Evolutionary conservation across 352 stramenopile species (phyloP), one percentile per base, ranked within the genome.

Genomic region (Pythium diclinum): DNA sequence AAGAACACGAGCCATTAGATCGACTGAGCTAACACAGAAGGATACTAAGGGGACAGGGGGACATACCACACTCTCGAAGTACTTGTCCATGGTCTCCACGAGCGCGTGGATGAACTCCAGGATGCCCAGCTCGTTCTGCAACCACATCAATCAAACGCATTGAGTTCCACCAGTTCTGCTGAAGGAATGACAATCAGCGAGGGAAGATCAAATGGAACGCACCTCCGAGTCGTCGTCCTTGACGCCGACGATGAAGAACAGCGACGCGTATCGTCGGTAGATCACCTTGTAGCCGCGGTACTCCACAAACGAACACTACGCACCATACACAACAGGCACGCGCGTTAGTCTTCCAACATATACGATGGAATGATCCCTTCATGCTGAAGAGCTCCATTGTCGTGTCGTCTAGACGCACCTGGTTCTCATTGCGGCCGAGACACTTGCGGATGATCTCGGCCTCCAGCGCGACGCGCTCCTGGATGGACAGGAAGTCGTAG

Each of bases 41-140:
- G n/a, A 34, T 25, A 30, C 23, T 34, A 0, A 14, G 17, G 55
- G 8, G 10, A 67, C 36, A 40, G 21, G 3, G 3, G 7, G 14
- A 87, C 82, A 68, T 87, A 93, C 84, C 79, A 99, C 98, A 73
- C 94, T 98, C 72, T 98, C 96, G 79, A 99, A 98, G 79, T 98
- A 98, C 79, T 98, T 98, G 85, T 99, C 97, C 87, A 99, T 97
- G 6, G 97, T 99, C 77, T 99, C 98, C 38, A 99, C 97, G 21
- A 99, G 89, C 49, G 91, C 96, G 78, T 99, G 98, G 75, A 99
- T 99, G 72, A 99, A 99, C 86, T 99, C 98, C 54, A 99, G 77
- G 40, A 99, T 95, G 36, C 96, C 98, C 36, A 99, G 85, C 79
- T 99, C 98, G 72, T 99, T 99, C 88, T 99, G 58, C 30, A 1